Evolutionary conservation across 371 early-diverging fungal genomes (phyloP).

Genomic region (Mortierella sp.): DNA sequence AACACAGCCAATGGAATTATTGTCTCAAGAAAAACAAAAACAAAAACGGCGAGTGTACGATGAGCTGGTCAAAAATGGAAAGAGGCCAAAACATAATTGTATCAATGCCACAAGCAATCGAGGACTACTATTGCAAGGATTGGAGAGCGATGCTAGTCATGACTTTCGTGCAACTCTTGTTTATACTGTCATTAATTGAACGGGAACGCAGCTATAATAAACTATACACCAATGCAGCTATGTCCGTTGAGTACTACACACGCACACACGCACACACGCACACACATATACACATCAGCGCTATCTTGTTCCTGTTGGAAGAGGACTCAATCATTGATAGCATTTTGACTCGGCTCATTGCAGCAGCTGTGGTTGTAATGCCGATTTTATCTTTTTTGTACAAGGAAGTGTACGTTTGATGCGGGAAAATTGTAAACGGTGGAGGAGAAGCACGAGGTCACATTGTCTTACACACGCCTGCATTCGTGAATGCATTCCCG

Average conservation of each 20-base stretch:
- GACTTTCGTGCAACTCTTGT: not conserved
- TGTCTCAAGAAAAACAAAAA: too few relatives aligned
- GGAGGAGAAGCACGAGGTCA: not conserved
- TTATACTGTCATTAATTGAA: not conserved
- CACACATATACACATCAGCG: too few relatives aligned
- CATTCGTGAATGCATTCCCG: slow-evolving; percentile 11
- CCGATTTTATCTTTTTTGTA: too few relatives aligned
- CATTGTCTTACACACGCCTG: not conserved
- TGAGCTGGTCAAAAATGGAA: not conserved
- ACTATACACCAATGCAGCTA: too few relatives aligned
- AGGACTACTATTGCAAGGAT: not conserved
- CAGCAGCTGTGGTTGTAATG: too few relatives aligned
- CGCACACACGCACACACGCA: too few relatives aligned
- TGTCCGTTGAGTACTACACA: not conserved
- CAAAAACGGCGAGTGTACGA: not conserved
- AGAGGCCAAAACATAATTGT: not conserved
- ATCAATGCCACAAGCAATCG: not conserved
- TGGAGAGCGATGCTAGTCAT: not conserved
- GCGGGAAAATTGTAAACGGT: not conserved
- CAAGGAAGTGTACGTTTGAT: not conserved
- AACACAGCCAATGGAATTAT: not conserved
- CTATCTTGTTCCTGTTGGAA: too few relatives aligned
- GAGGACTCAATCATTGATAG: too few relatives aligned
- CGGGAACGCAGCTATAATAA: too few relatives aligned
- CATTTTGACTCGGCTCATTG: too few relatives aligned